Base-by-base conservation (phyloP, 805 yeast genomes). In the Metschnikowia baotianmanensis region DNA sequence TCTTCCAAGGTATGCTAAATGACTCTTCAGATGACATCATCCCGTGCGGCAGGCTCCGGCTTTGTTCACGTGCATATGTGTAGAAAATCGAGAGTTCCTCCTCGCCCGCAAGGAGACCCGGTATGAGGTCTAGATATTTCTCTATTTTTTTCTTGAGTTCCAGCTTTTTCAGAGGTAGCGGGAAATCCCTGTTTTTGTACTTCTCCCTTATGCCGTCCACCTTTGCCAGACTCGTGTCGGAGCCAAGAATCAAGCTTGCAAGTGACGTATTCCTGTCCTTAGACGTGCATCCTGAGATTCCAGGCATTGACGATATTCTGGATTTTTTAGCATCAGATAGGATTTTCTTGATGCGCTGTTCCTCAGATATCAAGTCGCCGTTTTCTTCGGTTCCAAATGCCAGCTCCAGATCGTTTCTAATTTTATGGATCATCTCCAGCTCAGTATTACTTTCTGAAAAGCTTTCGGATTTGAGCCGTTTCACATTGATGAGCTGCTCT, bases 11-110 rank as follows among this genome's bases (percentile, higher is more conserved):
- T 8, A 79, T 51, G 12, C 62, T 64, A 47, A 72, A 63, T 19
- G 78, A 62, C 38, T 77, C 83, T 18, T 60, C 55, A 20, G 61
- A 63, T 0, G 83, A 68, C 47, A 83, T 61, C 1, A 71, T 59
- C 4, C 70, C 62, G 22, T 71, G 62, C 2, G 54, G 47, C 2
- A 83, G 76, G 1, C 54, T 42, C 12, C 59, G 49, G 11, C 58
- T 59, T 30, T 71, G 66, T 11, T 56, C 49, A 17, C 69, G 65
- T 0, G 89, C 88, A 20, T 68, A 46, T 2, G 61, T 61, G 51
- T 80, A 81, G 54, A 69, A 81, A 26, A 59, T 56, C 1, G 86
- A 80, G 10, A 65, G 59, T 1, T 57, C 51, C 15, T 42, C 48
- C 10, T 63, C 45, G 3, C 80, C 83, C 1, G 63, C 56, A n/a